phyloP scores from a whole-genome alignment of 257 asterid genomes.

The Penstemon newberryi region DNA sequence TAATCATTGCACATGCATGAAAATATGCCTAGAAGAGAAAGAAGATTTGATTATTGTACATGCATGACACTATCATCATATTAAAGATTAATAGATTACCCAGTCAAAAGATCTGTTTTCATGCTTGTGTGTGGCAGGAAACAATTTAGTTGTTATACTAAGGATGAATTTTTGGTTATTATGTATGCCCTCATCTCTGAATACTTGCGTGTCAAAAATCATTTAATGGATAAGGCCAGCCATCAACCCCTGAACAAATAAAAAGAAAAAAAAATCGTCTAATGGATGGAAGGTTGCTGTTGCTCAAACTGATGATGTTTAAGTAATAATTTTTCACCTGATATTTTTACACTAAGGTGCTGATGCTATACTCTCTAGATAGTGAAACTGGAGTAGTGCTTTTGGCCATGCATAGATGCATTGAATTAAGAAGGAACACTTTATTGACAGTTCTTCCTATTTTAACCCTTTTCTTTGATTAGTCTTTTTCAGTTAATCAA shows the following conservation, averaged over 20 bases:
- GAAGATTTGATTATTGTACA: slow-evolving; percentile 6
- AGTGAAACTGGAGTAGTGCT: background rate
- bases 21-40: background rate
- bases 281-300: background rate
- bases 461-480: slow-evolving; percentile 1
- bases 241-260: too few species aligned
- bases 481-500: slow-evolving; percentile 2
- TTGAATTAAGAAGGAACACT: background rate
- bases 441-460: slow-evolving; percentile 14
- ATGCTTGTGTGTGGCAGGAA: background rate
- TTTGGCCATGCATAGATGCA: background rate
- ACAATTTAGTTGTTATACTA: background rate
- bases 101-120: slow-evolving; percentile 12
- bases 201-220: too few species aligned
- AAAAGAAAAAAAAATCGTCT: background rate
- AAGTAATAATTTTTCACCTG: background rate
- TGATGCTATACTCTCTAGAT: slow-evolving; percentile 16
- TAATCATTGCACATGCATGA: too few species aligned
- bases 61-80: background rate
- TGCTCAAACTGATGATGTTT: slow-evolving; percentile 14
- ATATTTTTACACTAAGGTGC: background rate
- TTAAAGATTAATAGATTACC: background rate
- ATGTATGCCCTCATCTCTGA: too few species aligned
- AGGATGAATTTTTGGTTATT: too few species aligned
- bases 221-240: too few species aligned